A percentile compares a stretch with the other conserved stretches of the same genome.
phyloP scores from a whole-genome alignment of 768 basidiomycete genomes.

The Boletus bicolor region DNA sequence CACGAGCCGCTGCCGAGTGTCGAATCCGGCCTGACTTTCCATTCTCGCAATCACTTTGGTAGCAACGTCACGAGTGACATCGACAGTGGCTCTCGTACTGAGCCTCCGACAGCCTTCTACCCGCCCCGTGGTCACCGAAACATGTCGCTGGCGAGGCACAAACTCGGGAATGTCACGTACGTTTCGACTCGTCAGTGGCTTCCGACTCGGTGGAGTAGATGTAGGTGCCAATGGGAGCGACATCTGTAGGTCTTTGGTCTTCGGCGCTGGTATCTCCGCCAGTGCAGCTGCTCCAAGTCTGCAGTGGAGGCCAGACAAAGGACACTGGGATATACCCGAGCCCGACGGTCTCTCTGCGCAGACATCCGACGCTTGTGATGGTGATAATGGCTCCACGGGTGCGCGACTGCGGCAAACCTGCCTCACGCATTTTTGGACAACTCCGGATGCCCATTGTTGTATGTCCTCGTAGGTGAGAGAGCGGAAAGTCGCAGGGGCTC shows the following conservation, averaged over 20 bases:
- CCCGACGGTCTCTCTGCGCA: slow-evolving; percentile 28
- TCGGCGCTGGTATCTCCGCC: background rate
- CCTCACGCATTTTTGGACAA: slow-evolving; percentile 24
- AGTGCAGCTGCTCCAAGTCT: slow-evolving; percentile 6
- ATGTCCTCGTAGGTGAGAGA: slow-evolving; percentile 25
- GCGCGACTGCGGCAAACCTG: slow-evolving; percentile 14
- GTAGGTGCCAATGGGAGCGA: background rate
- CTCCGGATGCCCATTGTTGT: slow-evolving; percentile 24
- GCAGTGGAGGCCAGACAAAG: slow-evolving; percentile 25
- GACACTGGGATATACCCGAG: slow-evolving; percentile 20
- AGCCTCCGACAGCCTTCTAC: background rate
- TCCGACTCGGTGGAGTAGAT: background rate
- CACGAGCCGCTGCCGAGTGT: slow-evolving; percentile 1
- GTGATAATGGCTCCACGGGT: slow-evolving; percentile 16
- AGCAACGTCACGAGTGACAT: slow-evolving; percentile 16
- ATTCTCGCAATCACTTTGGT: slow-evolving; percentile 21
- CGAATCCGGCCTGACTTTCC: slow-evolving; percentile 18
- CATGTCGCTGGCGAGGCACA: slow-evolving; percentile 20
- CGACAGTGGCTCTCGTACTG: background rate
- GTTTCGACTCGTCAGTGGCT: slow-evolving; percentile 5
- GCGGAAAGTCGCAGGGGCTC: slow-evolving; percentile 3
- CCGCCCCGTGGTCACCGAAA: background rate
- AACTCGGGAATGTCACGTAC: slow-evolving; percentile 25
- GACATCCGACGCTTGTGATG: slow-evolving; percentile 26
- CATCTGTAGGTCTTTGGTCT: background rate